Conservation (phyloP, 352 stramenopile genomes). For the Globisporangium barbulae region DNA sequence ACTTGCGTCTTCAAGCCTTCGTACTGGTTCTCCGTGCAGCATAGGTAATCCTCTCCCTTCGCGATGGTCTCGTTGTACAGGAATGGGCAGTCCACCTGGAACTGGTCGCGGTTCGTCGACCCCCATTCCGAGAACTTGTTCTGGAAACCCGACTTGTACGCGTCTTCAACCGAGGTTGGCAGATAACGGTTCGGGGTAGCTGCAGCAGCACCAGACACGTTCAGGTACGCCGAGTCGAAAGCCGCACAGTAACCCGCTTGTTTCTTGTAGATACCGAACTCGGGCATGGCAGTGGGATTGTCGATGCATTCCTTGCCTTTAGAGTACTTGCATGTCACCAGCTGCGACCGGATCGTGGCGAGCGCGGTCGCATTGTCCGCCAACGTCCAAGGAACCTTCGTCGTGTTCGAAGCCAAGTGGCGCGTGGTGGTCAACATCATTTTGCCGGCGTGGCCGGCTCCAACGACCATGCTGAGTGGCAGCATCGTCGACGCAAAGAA, state of each 20-base stretch:
- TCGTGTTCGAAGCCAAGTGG: slow-evolving; percentile 3
- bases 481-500: slow-evolving; percentile 19
- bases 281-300: slow-evolving; percentile 27
- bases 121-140: slow-evolving; percentile 70
- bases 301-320: slow-evolving; percentile 54
- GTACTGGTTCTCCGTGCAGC: slow-evolving; percentile 61
- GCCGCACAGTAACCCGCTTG: slow-evolving; percentile 40
- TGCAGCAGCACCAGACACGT: slow-evolving; percentile 20
- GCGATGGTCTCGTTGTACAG: slow-evolving; percentile 56
- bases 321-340: slow-evolving; percentile 62
- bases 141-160: slow-evolving; percentile 37
- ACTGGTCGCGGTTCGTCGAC: slow-evolving; percentile 45
- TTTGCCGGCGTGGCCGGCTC: slow-evolving; percentile 1
- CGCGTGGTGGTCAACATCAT: slow-evolving; percentile 16
- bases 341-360: slow-evolving; percentile 24
- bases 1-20: slow-evolving; percentile 50
- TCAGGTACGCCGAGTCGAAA: slow-evolving; percentile 51
- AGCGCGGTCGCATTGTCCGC: slow-evolving; percentile 37
- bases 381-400: slow-evolving; percentile 34
- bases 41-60: slow-evolving; percentile 46
- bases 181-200: slow-evolving; percentile 56
- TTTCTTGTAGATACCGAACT: slow-evolving; percentile 39
- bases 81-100: slow-evolving; percentile 57
- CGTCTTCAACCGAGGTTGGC: slow-evolving; percentile 44
- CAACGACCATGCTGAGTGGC: slow-evolving; percentile 13